Evolutionary conservation across 306 rosid species (phyloP).

Genomic region (Cercis canadensis): DNA sequence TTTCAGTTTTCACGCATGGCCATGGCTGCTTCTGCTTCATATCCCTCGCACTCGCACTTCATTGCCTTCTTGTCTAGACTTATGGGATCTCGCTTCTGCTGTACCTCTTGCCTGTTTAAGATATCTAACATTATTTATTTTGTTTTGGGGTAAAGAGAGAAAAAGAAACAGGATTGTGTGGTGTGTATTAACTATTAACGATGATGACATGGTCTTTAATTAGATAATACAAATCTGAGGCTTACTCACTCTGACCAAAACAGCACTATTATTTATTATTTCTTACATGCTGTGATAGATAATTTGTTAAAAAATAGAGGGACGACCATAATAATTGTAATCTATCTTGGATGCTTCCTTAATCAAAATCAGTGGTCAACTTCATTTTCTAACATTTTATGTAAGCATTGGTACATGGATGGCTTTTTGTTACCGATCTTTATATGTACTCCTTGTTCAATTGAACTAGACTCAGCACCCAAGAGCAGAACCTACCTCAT

Average conservation of each 20-base stretch:
- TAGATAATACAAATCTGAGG: neutral
- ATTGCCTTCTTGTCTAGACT: too few relatives aligned
- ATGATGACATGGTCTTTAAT: constrained; percentile 30
- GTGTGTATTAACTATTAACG: constrained; percentile 22
- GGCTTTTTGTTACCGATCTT: constrained; percentile 8
- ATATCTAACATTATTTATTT: constrained; percentile 19
- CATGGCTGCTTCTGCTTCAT: too few relatives aligned
- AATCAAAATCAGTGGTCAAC: constrained; percentile 33
- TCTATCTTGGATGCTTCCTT: constrained; percentile 40
- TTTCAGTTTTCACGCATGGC: too few relatives aligned
- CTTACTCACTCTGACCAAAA: constrained; percentile 41
- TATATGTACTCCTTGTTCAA: neutral
- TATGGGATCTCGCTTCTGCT: too few relatives aligned
- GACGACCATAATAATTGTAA: neutral
- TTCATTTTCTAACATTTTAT: constrained; percentile 1
- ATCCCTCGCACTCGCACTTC: too few relatives aligned
- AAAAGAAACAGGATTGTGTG: too few relatives aligned
- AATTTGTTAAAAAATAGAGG: neutral
- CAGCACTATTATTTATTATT: constrained; percentile 22
- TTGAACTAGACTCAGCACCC: neutral
- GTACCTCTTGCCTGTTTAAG: constrained; percentile 44
- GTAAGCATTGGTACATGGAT: constrained; percentile 5
- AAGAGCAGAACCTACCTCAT: neutral
- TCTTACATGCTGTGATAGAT: too few relatives aligned
- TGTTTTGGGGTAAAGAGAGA: too few relatives aligned